These are phyloP conservation scores for Rhodotorula kratochvilovae DNA, from an alignment of 768 basidiomycete genomes.

Conservation along the genomic window DNA sequence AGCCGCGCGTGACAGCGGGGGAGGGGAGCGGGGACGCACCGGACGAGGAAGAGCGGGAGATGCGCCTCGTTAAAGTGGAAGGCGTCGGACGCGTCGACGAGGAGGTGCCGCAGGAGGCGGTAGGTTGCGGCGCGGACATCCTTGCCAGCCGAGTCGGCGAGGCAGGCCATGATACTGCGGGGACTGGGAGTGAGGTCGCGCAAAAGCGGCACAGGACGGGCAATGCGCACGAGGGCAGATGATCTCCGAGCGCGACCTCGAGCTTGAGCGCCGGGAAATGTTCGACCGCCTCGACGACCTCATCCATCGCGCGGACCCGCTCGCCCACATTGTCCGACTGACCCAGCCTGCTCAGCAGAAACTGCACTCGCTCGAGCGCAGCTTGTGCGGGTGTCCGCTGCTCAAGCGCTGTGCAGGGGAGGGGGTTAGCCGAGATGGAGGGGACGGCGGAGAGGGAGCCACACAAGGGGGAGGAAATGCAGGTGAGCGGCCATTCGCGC, in stretches of 20 bases:
- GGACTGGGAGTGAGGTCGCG: too few species aligned
- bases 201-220: too few species aligned
- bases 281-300: constrained; percentile 61
- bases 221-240: constrained; percentile 67
- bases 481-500: neutral
- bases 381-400: neutral
- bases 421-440: too few species aligned
- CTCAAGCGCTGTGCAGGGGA: neutral
- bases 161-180: constrained; percentile 71
- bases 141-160: constrained; percentile 69
- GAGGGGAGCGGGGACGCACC: constrained; percentile 53
- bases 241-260: constrained; percentile 64
- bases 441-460: neutral
- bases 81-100: constrained; percentile 71
- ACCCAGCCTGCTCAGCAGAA: neutral
- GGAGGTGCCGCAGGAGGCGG: constrained; percentile 69
- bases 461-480: neutral
- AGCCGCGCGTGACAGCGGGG: constrained; percentile 5
- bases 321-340: neutral
- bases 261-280: constrained; percentile 70
- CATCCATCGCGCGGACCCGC: constrained; percentile 27
- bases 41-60: constrained; percentile 85
- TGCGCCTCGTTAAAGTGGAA: constrained; percentile 60
- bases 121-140: constrained; percentile 76
- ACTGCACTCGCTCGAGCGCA: neutral